phyloP scores from a whole-genome alignment of 108 stramenopile genomes.

The Nitzschia inconspicua region DNA sequence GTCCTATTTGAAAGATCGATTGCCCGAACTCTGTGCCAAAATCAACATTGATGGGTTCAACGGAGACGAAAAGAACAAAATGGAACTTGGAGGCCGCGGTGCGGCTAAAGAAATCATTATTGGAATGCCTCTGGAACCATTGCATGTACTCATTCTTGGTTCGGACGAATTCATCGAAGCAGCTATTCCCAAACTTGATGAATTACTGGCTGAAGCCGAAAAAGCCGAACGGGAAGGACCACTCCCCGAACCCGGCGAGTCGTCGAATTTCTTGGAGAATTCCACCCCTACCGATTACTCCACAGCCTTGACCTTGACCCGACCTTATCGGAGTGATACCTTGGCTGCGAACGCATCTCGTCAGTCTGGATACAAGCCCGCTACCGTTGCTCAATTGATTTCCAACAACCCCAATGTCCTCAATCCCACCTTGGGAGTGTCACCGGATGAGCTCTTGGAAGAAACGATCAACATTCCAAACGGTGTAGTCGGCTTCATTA shows the following conservation, averaged over 20 bases:
- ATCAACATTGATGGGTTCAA: neutral
- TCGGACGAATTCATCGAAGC: slow-evolving; percentile 36
- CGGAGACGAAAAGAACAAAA: slow-evolving; percentile 9
- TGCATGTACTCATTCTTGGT: slow-evolving; percentile 72
- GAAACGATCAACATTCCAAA: slow-evolving; percentile 82
- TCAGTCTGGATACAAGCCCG: slow-evolving; percentile 49
- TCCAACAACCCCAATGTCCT: slow-evolving; percentile 32
- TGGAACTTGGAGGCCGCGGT: slow-evolving; percentile 40
- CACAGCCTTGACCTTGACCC: slow-evolving; percentile 18
- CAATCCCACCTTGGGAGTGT: no score
- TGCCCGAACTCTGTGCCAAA: slow-evolving; percentile 7
- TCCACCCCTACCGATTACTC: slow-evolving; percentile 6
- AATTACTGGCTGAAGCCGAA: slow-evolving; percentile 63
- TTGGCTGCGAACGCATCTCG: neutral
- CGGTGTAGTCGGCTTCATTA: slow-evolving; percentile 50
- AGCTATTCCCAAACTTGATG: slow-evolving; percentile 52
- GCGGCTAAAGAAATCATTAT: slow-evolving; percentile 28
- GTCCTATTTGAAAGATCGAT: slow-evolving; percentile 19
- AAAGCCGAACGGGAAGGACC: slow-evolving; percentile 50
- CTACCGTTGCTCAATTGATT: slow-evolving; percentile 80
- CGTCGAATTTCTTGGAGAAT: neutral
- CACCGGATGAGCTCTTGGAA: slow-evolving; percentile 56
- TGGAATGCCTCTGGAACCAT: slow-evolving; percentile 58
- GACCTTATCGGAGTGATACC: neutral
- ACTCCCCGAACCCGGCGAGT: slow-evolving; percentile 18